Base-by-base conservation (phyloP, 495 filamentous ascomycete species). In the Penicillium longicatenatum region DNA sequence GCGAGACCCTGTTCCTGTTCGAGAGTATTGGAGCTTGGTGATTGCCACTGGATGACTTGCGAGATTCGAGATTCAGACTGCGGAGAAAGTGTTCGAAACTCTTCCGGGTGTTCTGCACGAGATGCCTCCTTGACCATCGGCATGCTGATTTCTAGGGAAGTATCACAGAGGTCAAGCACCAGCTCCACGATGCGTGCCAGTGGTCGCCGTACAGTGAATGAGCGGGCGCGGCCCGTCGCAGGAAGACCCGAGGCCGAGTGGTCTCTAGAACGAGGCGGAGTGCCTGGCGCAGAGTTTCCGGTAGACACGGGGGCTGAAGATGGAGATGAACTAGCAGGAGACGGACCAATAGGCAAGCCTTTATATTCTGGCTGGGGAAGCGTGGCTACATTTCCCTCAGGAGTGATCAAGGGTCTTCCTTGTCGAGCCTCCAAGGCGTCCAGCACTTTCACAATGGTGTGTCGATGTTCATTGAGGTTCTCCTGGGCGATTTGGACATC, bases 401-500 rank as follows among this genome's bases (percentile, higher is more conserved):
- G 83, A 12, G 86, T 80, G 53, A 84, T 68, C 24, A 77, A 70
- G 6, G 86, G 78, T 54, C 88, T 81, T 58, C 88, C 86, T 55
- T 88, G 84, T 46, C 91, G 86, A 31, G 90, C 85, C 71, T 98
- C 94, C 20, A 98, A 78, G 30, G 89, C 90, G 72, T 98, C 95
- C 20, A 98, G 79, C 20, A 98, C 90, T 69, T 88, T 96, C 65
- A 98, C 95, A 67, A 98, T 96, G n/a, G 89, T 81, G 71, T 93
- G 91, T 6, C 94, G 89, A 71, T 98, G 94, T 69, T 98, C 93
- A n/a, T 85, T 88, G 41, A 98, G 79, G 60, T 84, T 89, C 65
- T 98, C 94, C 67, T 98, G 94, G 29, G 91, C 86, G 72, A 97
- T 84, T 65, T 97, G 93, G 11, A 98, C 93, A 55, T 97, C 93